These are phyloP conservation scores for Myrica gale DNA, from an alignment of 306 rosid species.

Conservation along the genomic window DNA sequence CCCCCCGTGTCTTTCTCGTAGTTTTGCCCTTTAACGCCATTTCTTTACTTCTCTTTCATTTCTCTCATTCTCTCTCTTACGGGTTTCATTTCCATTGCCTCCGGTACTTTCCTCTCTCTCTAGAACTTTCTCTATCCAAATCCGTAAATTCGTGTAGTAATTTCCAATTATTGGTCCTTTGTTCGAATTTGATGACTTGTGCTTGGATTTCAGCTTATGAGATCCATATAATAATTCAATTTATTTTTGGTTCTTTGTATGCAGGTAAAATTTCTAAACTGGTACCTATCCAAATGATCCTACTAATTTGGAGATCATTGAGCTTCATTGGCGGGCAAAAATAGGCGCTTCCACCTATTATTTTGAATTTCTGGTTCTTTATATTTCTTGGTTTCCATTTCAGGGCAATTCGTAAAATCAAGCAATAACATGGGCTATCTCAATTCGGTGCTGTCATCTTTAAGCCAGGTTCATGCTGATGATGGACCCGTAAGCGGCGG, in stretches of 20 bases:
- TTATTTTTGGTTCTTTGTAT: conserved; percentile 29
- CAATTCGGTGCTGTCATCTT: conserved; percentile 68
- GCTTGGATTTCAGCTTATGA: not conserved
- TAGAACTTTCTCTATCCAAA: not conserved
- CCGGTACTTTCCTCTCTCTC: not conserved
- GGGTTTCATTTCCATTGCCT: no score
- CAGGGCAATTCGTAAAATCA: conserved; percentile 41
- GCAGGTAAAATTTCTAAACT: conserved; percentile 46
- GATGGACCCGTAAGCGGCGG: conserved; percentile 85
- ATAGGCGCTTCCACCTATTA: conserved; percentile 22
- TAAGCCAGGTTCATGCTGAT: conserved; percentile 65
- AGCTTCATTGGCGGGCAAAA: conserved; percentile 36
- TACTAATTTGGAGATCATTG: conserved; percentile 34
- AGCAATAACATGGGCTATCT: conserved; percentile 75
- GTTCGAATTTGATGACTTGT: not conserved
- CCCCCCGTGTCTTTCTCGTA: no score
- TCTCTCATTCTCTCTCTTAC: no score
- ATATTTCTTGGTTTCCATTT: conserved; percentile 21
- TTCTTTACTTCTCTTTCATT: no score
- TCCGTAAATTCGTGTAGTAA: not conserved
- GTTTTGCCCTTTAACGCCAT: no score
- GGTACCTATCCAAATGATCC: conserved; percentile 33
- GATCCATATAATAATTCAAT: not conserved
- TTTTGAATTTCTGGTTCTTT: not conserved
- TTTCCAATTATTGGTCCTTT: not conserved